These are phyloP conservation scores for Verruconis gallopava DNA, from an alignment of 2,329 filamentous ascomycete species.

Conservation along the genomic window DNA sequence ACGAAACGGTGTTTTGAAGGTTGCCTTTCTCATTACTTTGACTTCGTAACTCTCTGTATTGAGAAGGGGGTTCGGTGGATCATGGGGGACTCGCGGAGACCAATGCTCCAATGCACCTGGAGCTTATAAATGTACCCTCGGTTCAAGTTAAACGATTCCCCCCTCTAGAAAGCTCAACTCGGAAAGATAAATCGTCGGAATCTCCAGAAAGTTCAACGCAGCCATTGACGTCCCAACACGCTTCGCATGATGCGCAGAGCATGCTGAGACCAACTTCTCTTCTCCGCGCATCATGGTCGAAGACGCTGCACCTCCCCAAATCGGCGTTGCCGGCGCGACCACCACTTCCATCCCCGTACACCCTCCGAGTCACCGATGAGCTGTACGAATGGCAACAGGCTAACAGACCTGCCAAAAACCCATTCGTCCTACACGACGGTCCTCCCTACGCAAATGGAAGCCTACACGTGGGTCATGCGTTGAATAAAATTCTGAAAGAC, in stretches of 20 bases:
- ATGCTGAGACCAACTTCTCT: slow-evolving; percentile 8
- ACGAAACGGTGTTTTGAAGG: background rate
- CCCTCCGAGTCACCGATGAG: slow-evolving; percentile 70
- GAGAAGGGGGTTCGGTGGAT: background rate
- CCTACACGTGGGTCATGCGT: slow-evolving; percentile 82
- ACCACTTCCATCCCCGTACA: slow-evolving; percentile 34
- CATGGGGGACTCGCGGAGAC: background rate
- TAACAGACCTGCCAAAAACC: slow-evolving; percentile 26
- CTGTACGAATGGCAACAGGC: slow-evolving; percentile 73
- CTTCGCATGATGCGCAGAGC: slow-evolving; percentile 4
- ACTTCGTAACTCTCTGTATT: background rate
- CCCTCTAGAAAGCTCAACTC: too few relatives aligned
- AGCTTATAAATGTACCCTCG: background rate
- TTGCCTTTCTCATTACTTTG: background rate
- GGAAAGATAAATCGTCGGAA: background rate
- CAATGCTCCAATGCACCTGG: background rate
- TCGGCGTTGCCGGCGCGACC: slow-evolving; percentile 37
- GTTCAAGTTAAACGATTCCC: background rate
- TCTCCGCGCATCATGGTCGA: slow-evolving; percentile 6
- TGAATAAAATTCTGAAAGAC: slow-evolving; percentile 97
- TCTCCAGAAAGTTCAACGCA: background rate
- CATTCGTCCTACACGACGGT: slow-evolving; percentile 82
- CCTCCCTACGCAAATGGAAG: slow-evolving; percentile 92
- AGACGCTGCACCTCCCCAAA: slow-evolving; percentile 31
- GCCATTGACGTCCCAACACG: background rate